Percentiles rank a stretch among this genome's conserved stretches.
Evolutionary conservation across 257 asterid genomes (phyloP).

Genomic region (Gentiana dahurica): DNA sequence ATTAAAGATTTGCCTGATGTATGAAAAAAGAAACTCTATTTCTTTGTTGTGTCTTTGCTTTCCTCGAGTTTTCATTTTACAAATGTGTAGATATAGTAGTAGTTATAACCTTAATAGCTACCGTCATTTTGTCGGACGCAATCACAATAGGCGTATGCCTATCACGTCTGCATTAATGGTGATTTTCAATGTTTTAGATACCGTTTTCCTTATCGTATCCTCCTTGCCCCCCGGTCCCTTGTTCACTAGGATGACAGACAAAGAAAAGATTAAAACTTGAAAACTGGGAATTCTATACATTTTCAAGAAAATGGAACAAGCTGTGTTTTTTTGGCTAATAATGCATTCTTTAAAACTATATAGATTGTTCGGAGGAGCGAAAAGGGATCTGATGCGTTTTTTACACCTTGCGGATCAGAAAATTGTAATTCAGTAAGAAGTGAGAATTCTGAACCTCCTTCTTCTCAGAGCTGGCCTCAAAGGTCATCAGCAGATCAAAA

Average conservation of each 20-base stretch:
- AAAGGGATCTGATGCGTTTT: slow-evolving; percentile 20
- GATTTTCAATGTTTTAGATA: slow-evolving; percentile 1
- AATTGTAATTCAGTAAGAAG: slow-evolving; percentile 16
- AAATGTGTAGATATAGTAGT: slow-evolving; percentile 4
- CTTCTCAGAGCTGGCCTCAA: slow-evolving; percentile 4
- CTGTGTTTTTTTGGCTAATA: slow-evolving; percentile 11
- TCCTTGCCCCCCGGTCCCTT: not conserved
- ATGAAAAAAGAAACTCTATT: slow-evolving; percentile 24
- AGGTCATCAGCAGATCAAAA: slow-evolving; percentile 7
- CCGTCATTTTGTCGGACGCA: slow-evolving; percentile 1
- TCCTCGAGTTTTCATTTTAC: slow-evolving; percentile 1
- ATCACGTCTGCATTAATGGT: slow-evolving; percentile 1
- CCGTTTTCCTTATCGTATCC: not conserved
- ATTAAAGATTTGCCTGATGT: slow-evolving; percentile 53
- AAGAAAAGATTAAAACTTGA: not conserved
- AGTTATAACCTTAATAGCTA: slow-evolving; percentile 4
- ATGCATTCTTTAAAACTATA: slow-evolving; percentile 18
- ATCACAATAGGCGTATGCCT: slow-evolving; percentile 1
- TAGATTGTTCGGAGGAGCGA: slow-evolving; percentile 16
- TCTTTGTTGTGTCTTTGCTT: slow-evolving; percentile 20
- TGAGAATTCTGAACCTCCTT: slow-evolving; percentile 12
- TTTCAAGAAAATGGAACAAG: slow-evolving; percentile 1
- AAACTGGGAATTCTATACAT: not conserved
- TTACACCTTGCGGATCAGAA: slow-evolving; percentile 25
- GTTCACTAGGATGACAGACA: no score